These are phyloP conservation scores for Dendrothele bispora DNA, from an alignment of 768 basidiomycete species.

Conservation along the genomic window DNA sequence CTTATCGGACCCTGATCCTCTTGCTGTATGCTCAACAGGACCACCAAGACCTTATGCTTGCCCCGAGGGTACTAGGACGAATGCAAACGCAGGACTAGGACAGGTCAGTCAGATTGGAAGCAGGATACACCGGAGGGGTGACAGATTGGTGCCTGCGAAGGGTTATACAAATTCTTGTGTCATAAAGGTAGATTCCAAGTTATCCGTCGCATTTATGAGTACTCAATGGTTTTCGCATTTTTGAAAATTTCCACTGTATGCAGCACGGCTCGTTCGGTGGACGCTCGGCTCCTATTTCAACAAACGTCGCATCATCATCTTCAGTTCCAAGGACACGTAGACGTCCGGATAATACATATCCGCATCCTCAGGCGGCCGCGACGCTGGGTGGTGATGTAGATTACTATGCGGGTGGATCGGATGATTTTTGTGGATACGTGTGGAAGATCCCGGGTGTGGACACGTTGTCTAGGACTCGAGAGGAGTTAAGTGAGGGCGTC, in stretches of 20 bases:
- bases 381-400: conserved; percentile 53
- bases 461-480: conserved; percentile 44
- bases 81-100: too few relatives aligned
- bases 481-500: conserved; percentile 40
- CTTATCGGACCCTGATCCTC: conserved; percentile 63
- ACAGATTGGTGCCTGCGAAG: conserved; percentile 41
- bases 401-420: conserved; percentile 76
- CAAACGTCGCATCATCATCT: too few relatives aligned
- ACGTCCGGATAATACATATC: too few relatives aligned
- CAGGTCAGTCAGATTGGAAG: too few relatives aligned
- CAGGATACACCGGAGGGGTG: conserved; percentile 55
- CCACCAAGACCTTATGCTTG: neutral
- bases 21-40: conserved; percentile 61
- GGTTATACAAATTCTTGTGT: conserved; percentile 75
- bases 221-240: neutral
- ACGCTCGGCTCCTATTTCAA: too few relatives aligned
- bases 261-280: conserved; percentile 81
- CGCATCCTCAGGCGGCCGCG: too few relatives aligned
- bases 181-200: conserved; percentile 58
- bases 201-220: neutral
- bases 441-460: conserved; percentile 68
- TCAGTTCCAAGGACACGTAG: too few relatives aligned
- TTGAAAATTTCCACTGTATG: too few relatives aligned
- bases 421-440: conserved; percentile 78
- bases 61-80: too few relatives aligned